These are phyloP conservation scores for Kazachstania africana DNA, from an alignment of 805 yeast species.

Conservation along the genomic window DNA sequence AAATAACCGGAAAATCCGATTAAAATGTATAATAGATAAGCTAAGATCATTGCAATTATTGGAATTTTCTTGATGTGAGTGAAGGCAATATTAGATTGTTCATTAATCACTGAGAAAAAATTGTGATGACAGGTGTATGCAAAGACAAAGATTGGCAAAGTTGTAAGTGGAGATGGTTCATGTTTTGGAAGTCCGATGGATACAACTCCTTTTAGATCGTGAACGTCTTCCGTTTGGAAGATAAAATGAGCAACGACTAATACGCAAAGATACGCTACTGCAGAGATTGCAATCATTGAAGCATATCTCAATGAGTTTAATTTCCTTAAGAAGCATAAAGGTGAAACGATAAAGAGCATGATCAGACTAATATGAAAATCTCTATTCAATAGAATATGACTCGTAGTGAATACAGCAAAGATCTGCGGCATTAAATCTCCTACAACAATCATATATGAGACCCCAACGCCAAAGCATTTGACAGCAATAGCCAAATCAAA, in stretches of 20 bases:
- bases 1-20: constrained; percentile 80
- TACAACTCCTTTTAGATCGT: constrained; percentile 36
- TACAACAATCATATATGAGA: constrained; percentile 55
- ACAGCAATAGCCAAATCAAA: constrained; percentile 61
- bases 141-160: constrained; percentile 86
- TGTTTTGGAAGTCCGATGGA: constrained; percentile 36
- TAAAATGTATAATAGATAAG: constrained; percentile 48
- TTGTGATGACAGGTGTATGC: constrained; percentile 96
- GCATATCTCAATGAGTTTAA: constrained; percentile 80
- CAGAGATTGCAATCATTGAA: constrained; percentile 67
- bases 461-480: constrained; percentile 62
- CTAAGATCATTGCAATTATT: constrained; percentile 41
- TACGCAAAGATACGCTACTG: constrained; percentile 66
- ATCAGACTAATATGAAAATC: constrained; percentile 52
- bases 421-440: constrained; percentile 64
- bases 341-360: constrained; percentile 34
- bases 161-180: constrained; percentile 41
- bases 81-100: constrained; percentile 48
- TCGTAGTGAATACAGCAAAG: constrained; percentile 17
- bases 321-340: constrained; percentile 58
- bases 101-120: constrained; percentile 82
- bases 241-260: constrained; percentile 65
- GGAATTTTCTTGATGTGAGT: constrained; percentile 37
- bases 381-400: constrained; percentile 30
- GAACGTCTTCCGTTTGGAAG: constrained; percentile 15